Base-by-base conservation (phyloP, 441 rosid species). In the Erodium moschatum region DNA sequence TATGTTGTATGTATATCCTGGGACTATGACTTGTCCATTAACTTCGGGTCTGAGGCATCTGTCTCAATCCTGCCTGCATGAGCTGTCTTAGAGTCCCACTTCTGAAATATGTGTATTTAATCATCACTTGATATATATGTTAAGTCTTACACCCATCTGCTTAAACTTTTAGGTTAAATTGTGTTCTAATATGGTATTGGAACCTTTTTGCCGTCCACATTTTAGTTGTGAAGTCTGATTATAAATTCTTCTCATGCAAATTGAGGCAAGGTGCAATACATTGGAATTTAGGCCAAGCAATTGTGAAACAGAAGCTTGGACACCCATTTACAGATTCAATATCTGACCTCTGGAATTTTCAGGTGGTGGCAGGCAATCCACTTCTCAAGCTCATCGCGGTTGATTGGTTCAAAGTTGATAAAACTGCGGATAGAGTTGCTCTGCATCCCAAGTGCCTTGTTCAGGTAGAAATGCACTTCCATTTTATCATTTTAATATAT, bases 281-380 rank as follows among this genome's bases (percentile, higher is more conserved):
- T 38, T 38, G 9, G 9, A 5, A 2, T 38, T 0, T 38, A 38
- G 10, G 8, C 42, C 42, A 38, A 38, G 42, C 42, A 38, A 7
- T 38, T 5, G 5, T 38, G 42, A 5, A 38, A 38, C 27, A 24
- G 1, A 38, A 38, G 42, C 42, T 38, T 38, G 42, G 9, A 38
- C 10, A 7, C 42, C 42, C 8, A 38, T 10, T 10, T 38, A 38
- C 10, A 38, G 4, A 38, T 38, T 6, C 42, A 38, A 38, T 38
- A 38, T 0, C 42, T 38, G 5, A 38, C 42, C 9, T 38, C 42
- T 5, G 9, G 9, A 6, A 38, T 63, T 63, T 63, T 69, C 78
- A 95, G 99, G 89, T 92, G 72, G 82, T 81, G 84, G 99, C 97
- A 69, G 94, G 94, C 42, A 87, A 90, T 70, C 96, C 99, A 27